Evolutionary conservation across 2,329 filamentous ascomycete genomes (phyloP), one percentile per base, ranked within the genome.

Genomic region (Trichophyton mentagrophytes): DNA sequence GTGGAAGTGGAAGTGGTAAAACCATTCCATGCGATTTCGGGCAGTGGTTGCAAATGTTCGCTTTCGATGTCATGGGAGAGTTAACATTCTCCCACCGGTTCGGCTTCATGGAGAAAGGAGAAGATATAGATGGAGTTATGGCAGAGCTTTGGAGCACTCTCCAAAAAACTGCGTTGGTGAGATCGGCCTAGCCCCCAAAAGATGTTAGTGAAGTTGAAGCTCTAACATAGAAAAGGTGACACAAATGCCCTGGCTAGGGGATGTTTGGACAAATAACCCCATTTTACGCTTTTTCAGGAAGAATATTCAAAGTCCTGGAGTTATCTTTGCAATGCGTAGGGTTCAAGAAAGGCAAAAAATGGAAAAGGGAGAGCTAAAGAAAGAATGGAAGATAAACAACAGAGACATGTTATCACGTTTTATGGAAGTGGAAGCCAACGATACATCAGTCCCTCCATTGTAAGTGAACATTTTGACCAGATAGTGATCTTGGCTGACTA

Each of bases 221-320:
- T 40, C 53, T 63, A 27, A 62, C 49, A 42, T 5, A n/a, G 30
- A 0, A 53, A 33, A 85, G 82, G 77, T 90, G 30, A 88, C 88
- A 4, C 88, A 91, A 76, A 87, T 90, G 56, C 88, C 86, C 2
- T 78, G 85, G 63, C 77, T 91, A 1, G 88, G 91, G 68, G 77
- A 80, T 0, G 61, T 90, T 27, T 79, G 89, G 62, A 80, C 85
- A 64, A 91, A 91, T 75, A 92, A 91, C 67, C 87, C 87, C 0
- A 72, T 91, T 64, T 84, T 83, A 65, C 3, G 84, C 87, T 17
- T 82, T 84, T 67, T 84, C 81, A 73, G 86, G 86, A 1, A 68
- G 89, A 64, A 78, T 83, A 64, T 85, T 87, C 68, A 82, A 82
- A 8, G 85, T 87, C 5, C 88, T 89, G 68, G 85, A 87, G 1